Evolutionary conservation across 108 stramenopile genomes (phyloP).

Genomic region (Fragilariopsis cylindrus): DNA sequence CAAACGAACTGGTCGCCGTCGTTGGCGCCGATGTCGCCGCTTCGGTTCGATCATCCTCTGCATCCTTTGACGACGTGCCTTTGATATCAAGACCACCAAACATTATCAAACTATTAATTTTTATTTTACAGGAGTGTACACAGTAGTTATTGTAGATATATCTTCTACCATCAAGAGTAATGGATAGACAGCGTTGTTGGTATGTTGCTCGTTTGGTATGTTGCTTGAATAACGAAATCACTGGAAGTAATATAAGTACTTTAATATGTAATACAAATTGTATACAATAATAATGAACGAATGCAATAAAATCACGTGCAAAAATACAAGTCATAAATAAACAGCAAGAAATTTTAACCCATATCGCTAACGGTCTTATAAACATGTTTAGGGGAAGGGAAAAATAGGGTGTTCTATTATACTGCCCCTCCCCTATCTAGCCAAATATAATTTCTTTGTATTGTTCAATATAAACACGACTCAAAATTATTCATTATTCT

Average conservation of each 20-base stretch:
- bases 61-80: slow-evolving; percentile 30
- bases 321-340: no score
- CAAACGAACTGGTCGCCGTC: slow-evolving; percentile 29
- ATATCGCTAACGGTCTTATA: no score
- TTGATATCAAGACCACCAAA: slow-evolving; percentile 73
- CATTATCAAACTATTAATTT: slow-evolving; percentile 32
- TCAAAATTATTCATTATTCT: no score
- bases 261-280: no score
- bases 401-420: no score
- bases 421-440: no score
- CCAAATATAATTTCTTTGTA: no score
- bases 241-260: background rate
- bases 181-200: background rate
- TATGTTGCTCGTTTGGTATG: no score
- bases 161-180: background rate
- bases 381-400: no score
- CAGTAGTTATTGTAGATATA: background rate
- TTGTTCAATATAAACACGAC: no score
- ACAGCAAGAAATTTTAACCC: no score
- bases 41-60: slow-evolving; percentile 15
- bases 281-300: background rate
- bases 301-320: background rate
- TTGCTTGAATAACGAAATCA: background rate
- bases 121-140: background rate
- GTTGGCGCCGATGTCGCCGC: slow-evolving; percentile 9